Evolutionary conservation across 2,329 filamentous ascomycete species (phyloP).

Genomic region (Aureobasidium subglaciale): DNA sequence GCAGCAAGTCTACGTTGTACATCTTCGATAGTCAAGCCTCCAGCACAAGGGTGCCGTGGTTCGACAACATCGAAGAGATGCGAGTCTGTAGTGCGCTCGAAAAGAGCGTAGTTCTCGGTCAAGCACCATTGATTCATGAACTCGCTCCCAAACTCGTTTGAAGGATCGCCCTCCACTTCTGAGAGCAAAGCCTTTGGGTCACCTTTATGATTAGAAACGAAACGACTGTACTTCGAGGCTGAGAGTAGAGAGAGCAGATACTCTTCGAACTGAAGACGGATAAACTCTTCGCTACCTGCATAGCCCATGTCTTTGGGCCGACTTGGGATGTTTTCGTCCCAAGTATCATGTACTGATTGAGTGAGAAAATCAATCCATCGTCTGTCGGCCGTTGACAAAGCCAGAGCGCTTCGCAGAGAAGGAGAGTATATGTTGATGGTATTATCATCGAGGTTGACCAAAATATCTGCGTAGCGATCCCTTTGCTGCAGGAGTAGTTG

Average conservation of each 20-base stretch:
- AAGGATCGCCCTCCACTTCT: conserved; percentile 71
- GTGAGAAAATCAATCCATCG: conserved; percentile 96
- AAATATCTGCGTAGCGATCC: conserved; percentile 90
- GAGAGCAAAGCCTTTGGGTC: conserved; percentile 56
- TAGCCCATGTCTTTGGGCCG: conserved; percentile 94
- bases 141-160: conserved; percentile 71
- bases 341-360: conserved; percentile 88
- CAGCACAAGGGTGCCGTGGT: conserved; percentile 86
- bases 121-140: conserved; percentile 82
- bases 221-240: conserved; percentile 74
- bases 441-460: conserved; percentile 91
- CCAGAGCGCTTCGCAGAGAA: conserved; percentile 66
- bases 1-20: conserved; percentile 83
- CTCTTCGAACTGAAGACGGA: conserved; percentile 92
- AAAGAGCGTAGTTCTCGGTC: conserved; percentile 88
- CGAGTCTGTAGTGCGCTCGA: conserved; percentile 64
- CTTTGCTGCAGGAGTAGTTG: conserved; percentile 87
- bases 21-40: conserved; percentile 87
- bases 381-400: conserved; percentile 77
- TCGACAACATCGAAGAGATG: conserved; percentile 93
- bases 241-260: conserved; percentile 86
- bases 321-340: conserved; percentile 85
- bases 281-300: conserved; percentile 93
- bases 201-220: conserved; percentile 37
- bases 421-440: conserved; percentile 76